These are phyloP conservation scores for Debaryomyces psychrophilus DNA, from an alignment of 1,139 yeast genomes.

Conservation along the genomic window DNA sequence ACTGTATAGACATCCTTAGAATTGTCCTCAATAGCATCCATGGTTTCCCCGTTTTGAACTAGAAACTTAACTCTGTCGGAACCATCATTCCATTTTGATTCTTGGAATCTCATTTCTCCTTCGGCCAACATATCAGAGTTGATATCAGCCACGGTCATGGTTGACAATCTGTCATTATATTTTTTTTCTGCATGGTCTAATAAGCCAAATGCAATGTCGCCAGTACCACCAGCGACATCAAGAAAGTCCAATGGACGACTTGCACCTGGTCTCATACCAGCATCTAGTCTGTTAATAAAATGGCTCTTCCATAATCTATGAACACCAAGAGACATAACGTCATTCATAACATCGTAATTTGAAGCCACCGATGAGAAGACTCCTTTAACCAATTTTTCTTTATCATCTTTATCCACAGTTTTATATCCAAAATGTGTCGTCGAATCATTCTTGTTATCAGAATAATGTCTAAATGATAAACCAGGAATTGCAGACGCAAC, in stretches of 20 bases:
- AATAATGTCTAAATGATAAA: slow-evolving; percentile 10
- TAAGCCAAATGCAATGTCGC: slow-evolving; percentile 95
- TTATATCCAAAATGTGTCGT: slow-evolving; percentile 94
- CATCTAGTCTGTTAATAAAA: slow-evolving; percentile 83
- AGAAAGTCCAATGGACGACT: slow-evolving; percentile 76
- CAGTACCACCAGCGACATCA: slow-evolving; percentile 99
- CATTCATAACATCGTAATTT: slow-evolving; percentile 95
- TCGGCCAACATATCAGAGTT: slow-evolving; percentile 94
- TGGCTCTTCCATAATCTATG: slow-evolving; percentile 96
- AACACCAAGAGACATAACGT: slow-evolving; percentile 94
- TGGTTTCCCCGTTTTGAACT: slow-evolving; percentile 90
- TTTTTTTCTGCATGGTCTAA: slow-evolving; percentile 85
- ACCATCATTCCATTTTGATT: slow-evolving; percentile 55
- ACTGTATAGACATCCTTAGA: slow-evolving; percentile 95
- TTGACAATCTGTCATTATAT: slow-evolving; percentile 73
- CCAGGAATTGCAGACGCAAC: not conserved
- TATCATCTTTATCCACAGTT: slow-evolving; percentile 78
- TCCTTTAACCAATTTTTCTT: slow-evolving; percentile 83
- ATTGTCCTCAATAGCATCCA: slow-evolving; percentile 81
- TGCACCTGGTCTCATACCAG: slow-evolving; percentile 91
- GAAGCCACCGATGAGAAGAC: slow-evolving; percentile 96
- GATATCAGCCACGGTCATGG: slow-evolving; percentile 92
- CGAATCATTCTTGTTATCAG: slow-evolving; percentile 12
- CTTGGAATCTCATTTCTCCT: slow-evolving; percentile 75
- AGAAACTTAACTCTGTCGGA: slow-evolving; percentile 71